Base-by-base conservation (phyloP, 257 asterid species). In the Solanum tacnaense region DNA sequence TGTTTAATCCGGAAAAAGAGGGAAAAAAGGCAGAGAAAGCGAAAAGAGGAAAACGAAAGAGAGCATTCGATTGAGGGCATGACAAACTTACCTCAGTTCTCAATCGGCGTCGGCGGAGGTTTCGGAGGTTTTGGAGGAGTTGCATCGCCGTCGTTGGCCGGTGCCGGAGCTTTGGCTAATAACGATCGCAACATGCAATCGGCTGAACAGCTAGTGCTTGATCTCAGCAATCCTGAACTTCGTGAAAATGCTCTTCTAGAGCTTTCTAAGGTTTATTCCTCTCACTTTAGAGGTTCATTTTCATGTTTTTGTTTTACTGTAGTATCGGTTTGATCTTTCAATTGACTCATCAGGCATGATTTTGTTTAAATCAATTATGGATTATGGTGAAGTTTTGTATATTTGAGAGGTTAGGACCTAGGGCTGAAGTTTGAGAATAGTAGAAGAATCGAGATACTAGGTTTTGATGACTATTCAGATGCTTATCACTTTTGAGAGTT, bases 181-280 rank as follows among this genome's bases (percentile, higher is more conserved):
- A 95, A 91, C 89, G 98, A 93, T 81, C 90, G 98, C 71, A 93
- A 92, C 71, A 90, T 94, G 94, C 97, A 94, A 91, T 92, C 98
- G 32, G 94, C 96, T 38, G 88, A 62, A n/a, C 86, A 88, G 87
- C 86, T 85, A 13, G 89, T 90, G 68, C 78, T 88, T 74, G 89
- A 91, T 85, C 92, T 91, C 65, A 73, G 27, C 72, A 78, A 87
- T 29, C 52, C 38, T 7, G 52, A 88, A 6, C 90, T 15, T 41
- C 88, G 91, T 9, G 91, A 76, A 75, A 74, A 86, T 32, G 91
- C 93, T 32, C 91, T 91, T 38, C 70, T 44, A 35, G 46, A 90
- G 83, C 91, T 91, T 68, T 72, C 81, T 16, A 38, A 18, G 93
- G 92, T 89, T 58, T 39, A 49, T 18, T 39, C 9, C 3, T 34